A percentile compares a stretch with the other conserved stretches of the same genome.
phyloP scores from a whole-genome alignment of 1,139 yeast genomes.

The Pneumocystis wakefieldiae region DNA sequence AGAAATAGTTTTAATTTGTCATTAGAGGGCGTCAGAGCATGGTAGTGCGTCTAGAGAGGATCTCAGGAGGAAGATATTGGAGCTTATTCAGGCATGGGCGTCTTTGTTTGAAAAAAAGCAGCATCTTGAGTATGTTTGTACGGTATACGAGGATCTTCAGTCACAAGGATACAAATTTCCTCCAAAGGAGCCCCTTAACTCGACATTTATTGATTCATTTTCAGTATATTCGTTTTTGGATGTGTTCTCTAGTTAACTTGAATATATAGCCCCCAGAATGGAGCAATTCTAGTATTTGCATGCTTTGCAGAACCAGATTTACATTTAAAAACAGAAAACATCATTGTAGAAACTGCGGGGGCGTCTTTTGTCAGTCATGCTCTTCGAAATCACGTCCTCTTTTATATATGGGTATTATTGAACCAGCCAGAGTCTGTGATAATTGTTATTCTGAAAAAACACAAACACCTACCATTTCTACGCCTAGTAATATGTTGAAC shows the following conservation, averaged over 20 bases:
- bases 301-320: conserved; percentile 77
- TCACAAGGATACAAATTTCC: conserved; percentile 51
- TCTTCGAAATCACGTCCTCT: conserved; percentile 56
- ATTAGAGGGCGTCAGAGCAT: not conserved
- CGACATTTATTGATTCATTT: conserved; percentile 63
- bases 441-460: conserved; percentile 52
- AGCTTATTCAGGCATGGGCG: conserved; percentile 63
- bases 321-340: conserved; percentile 79
- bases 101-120: conserved; percentile 54
- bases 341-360: conserved; percentile 95
- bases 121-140: conserved; percentile 46
- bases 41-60: conserved; percentile 26
- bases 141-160: not conserved
- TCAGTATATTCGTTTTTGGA: conserved; percentile 26
- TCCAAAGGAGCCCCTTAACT: conserved; percentile 23
- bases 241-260: not conserved
- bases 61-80: conserved; percentile 47
- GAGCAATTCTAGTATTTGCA: conserved; percentile 90
- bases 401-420: conserved; percentile 72
- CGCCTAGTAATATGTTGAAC: not conserved
- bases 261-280: conserved; percentile 70
- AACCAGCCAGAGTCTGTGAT: conserved; percentile 88
- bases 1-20: conserved; percentile 20
- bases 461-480: conserved; percentile 17
- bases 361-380: conserved; percentile 76